phyloP scores from a whole-genome alignment of 2,329 filamentous ascomycete genomes.

The Pseudogymnoascus sp. region DNA sequence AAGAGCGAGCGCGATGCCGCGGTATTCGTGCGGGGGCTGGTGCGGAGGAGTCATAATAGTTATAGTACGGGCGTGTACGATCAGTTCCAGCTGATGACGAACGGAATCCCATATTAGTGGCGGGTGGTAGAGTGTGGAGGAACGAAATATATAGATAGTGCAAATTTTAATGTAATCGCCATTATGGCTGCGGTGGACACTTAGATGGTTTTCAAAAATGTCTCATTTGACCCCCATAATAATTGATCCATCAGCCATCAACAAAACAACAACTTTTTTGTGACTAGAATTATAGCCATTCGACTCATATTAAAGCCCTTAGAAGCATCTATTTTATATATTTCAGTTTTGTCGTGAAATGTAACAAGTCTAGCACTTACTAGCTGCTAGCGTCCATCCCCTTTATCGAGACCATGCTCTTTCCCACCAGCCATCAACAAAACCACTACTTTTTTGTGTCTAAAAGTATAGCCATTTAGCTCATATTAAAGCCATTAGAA shows the following conservation, averaged over 20 bases:
- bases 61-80: slow-evolving; percentile 94
- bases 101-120: slow-evolving; percentile 78
- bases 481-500: no score
- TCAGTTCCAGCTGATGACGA: slow-evolving; percentile 94
- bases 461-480: no score
- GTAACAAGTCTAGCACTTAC: background rate
- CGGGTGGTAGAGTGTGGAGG: background rate
- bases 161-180: background rate
- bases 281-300: background rate
- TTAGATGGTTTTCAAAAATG: background rate
- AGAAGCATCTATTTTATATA: background rate
- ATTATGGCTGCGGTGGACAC: background rate
- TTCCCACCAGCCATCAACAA: no score
- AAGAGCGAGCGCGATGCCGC: slow-evolving; percentile 88
- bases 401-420: background rate
- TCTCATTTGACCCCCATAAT: background rate
- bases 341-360: background rate
- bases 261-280: background rate
- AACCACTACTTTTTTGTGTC: no score
- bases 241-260: background rate
- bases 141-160: background rate
- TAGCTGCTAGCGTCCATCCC: background rate
- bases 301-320: background rate
- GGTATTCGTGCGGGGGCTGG: slow-evolving; percentile 83
- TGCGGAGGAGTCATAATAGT: slow-evolving; percentile 84